Evolutionary conservation across 306 rosid species (phyloP).

Genomic region (Purshia tridentata): DNA sequence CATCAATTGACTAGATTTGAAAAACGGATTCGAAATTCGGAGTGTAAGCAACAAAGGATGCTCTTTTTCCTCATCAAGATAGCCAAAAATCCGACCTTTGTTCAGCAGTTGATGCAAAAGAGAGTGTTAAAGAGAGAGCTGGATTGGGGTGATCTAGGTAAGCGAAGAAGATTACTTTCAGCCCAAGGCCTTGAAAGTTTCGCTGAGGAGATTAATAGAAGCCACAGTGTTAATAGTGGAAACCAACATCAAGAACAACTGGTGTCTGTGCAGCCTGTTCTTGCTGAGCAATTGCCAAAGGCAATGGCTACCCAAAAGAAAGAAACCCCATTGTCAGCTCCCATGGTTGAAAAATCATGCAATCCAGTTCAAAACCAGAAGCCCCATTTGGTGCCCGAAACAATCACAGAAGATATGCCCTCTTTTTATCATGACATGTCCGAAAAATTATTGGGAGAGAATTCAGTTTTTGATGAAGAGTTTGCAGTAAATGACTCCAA

Average conservation of each 20-base stretch:
- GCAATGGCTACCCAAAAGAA: slow-evolving; percentile 13
- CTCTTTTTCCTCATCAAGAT: slow-evolving; percentile 55
- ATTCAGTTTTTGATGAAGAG: slow-evolving; percentile 44
- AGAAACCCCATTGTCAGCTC: slow-evolving; percentile 21
- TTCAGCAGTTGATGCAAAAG: slow-evolving; percentile 49
- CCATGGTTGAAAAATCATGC: slow-evolving; percentile 33
- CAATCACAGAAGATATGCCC: slow-evolving; percentile 23
- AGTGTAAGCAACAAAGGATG: slow-evolving; percentile 63
- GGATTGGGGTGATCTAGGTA: slow-evolving; percentile 40
- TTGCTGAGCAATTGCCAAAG: slow-evolving; percentile 36
- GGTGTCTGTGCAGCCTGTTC: slow-evolving; percentile 37
- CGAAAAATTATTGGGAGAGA: slow-evolving; percentile 44
- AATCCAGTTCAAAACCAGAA: slow-evolving; percentile 26
- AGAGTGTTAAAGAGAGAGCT: slow-evolving; percentile 43
- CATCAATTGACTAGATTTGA: slow-evolving; percentile 44
- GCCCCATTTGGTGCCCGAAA: slow-evolving; percentile 15
- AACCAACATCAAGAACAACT: slow-evolving; percentile 32
- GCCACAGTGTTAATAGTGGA: slow-evolving; percentile 27
- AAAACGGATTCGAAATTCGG: slow-evolving; percentile 48
- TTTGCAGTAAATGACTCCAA: slow-evolving; percentile 54
- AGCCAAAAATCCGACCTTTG: slow-evolving; percentile 40
- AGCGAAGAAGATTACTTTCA: slow-evolving; percentile 56
- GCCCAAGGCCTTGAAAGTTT: slow-evolving; percentile 31
- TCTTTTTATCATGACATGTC: slow-evolving; percentile 55
- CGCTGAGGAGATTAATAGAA: slow-evolving; percentile 15